Conservation (phyloP, 805 yeast genomes). For the Yamadazyma paraphyllophila region DNA sequence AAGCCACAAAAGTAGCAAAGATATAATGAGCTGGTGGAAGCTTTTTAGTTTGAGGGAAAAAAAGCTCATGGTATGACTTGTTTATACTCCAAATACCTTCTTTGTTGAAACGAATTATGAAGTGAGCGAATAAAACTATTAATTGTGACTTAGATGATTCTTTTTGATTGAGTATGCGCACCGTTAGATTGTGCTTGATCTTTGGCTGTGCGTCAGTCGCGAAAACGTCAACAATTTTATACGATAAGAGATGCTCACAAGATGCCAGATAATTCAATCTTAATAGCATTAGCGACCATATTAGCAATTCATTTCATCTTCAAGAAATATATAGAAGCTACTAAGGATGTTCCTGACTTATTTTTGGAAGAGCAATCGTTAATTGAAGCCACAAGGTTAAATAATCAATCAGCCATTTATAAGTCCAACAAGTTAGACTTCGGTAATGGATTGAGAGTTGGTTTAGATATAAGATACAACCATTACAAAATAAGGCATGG, state of each 20-base stretch:
- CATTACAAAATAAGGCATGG: conserved; percentile 74
- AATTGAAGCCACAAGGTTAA: conserved; percentile 59
- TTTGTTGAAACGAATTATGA: background rate
- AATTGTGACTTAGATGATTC: no score
- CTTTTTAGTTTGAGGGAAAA: conserved; percentile 20
- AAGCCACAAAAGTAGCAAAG: conserved; percentile 27
- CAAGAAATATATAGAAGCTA: conserved; percentile 27
- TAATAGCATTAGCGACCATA: conserved; percentile 20
- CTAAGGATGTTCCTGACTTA: conserved; percentile 56
- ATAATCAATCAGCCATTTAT: conserved; percentile 71
- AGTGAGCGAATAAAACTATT: background rate
- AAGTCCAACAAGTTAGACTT: conserved; percentile 73
- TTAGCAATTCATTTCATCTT: conserved; percentile 19
- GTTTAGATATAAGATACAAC: conserved; percentile 59
- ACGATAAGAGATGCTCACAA: background rate
- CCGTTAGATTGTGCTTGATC: background rate
- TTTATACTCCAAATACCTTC: background rate
- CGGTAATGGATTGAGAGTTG: conserved; percentile 66
- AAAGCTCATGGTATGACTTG: background rate
- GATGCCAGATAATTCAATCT: conserved; percentile 11
- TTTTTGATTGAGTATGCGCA: background rate
- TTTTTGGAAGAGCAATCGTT: conserved; percentile 65
- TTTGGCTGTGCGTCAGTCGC: background rate
- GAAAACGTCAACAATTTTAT: background rate
- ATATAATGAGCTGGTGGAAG: conserved; percentile 24